Base-by-base conservation (phyloP, 78 protist species). In the Chrysochromulina tobinii region DNA sequence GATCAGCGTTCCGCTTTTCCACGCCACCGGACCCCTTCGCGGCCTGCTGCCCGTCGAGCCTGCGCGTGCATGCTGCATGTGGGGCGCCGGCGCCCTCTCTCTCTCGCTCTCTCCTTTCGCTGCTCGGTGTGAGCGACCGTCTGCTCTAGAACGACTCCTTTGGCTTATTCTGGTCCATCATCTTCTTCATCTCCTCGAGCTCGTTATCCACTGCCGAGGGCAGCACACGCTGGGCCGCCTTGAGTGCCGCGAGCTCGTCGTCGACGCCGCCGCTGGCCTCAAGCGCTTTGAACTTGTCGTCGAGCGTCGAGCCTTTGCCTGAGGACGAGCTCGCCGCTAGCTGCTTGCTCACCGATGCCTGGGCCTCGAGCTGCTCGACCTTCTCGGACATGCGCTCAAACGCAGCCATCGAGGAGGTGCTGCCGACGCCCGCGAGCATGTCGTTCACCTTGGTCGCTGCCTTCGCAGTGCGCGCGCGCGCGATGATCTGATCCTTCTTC, bases 391-490 rank as follows among this genome's bases (percentile, higher is more conserved):
- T 81, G 21, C 54, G 50, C 17, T 81, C 87, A 48, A 81, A 81
- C 17, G 87, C 87, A n/a, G 61, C 67, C 59, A 81, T 18, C 18
- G 87, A 38, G 20, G 53, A 21, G 17, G 21, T 2, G 15, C 38
- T 1, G 64, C 87, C 64, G 18, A 81, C 66, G 64, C 61, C 64
- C 17, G 67, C 3, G 67, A 81, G 87, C 87, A 81, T 81, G 67
- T 81, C 87, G 64, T 81, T 81, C 67, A 81, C 87, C 87, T 81
- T 51, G 55, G 14, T 3, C 66, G 61, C 7, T 20, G 87, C 64
- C 87, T 81, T 51, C n/a, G 87, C 87, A 2, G 87, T 55, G 87
- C 87, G 87, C 50, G 87, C 87, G 51, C 87, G 87, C 50, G 87
- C 87, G 20, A 55, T 81, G 51, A 23, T 23, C 87, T 55, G 61